Conservation (phyloP, 805 yeast genomes). For the Saturnispora gosingensis region DNA sequence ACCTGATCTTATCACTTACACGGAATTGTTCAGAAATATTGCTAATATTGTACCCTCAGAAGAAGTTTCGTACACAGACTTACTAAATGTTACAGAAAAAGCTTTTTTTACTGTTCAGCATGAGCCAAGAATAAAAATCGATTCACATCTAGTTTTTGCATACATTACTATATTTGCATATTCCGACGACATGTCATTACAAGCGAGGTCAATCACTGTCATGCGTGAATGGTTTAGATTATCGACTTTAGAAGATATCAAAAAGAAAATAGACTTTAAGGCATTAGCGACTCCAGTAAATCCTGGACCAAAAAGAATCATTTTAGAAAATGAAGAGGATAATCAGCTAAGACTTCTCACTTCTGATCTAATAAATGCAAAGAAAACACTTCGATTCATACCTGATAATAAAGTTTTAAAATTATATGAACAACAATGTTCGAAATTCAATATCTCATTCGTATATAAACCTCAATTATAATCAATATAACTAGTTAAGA, state of each 20-base stretch:
- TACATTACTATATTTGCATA: constrained; percentile 21
- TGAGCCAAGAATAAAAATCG: constrained; percentile 13
- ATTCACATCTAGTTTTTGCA: constrained; percentile 16
- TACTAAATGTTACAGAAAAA: constrained; percentile 17
- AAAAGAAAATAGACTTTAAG: constrained; percentile 7
- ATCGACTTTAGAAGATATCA: constrained; percentile 18
- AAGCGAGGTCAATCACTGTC: constrained; percentile 20
- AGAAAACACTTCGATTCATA: constrained; percentile 16
- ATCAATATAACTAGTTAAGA: constrained; percentile 9
- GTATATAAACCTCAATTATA: constrained; percentile 7
- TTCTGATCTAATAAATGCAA: constrained; percentile 14
- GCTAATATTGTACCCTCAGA: constrained; percentile 9
- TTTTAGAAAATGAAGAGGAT: neutral
- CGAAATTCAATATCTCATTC: constrained; percentile 12
- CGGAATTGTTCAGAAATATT: constrained; percentile 21
- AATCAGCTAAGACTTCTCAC: constrained; percentile 8
- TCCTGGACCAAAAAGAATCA: constrained; percentile 3
- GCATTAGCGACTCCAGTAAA: neutral
- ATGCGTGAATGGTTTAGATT: constrained; percentile 23
- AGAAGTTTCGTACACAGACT: constrained; percentile 10
- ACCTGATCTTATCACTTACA: constrained; percentile 30
- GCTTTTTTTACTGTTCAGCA: constrained; percentile 17
- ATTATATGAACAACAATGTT: constrained; percentile 16
- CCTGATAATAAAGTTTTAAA: constrained; percentile 16
- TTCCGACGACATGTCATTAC: constrained; percentile 20